Evolutionary conservation across 192 early-diverging fungal genomes (phyloP), one percentile per base, ranked within the genome.

Genomic region (Chytriomyces sp.): DNA sequence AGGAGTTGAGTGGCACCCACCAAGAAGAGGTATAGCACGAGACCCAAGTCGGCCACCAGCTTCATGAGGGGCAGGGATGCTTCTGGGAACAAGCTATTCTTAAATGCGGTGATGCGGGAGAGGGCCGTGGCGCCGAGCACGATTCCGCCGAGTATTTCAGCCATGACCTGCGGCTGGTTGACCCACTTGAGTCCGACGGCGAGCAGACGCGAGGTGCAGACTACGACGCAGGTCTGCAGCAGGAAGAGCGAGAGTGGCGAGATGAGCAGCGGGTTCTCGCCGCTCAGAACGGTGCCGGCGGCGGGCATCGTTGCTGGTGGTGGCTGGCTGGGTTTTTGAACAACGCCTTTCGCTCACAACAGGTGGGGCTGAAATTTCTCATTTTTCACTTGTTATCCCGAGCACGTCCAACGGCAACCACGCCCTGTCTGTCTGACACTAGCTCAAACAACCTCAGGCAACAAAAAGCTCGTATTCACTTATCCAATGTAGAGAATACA

Each of bases 61-160:
- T 84, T 90, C 17, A 96, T 70, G 55, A 85, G 83, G 8, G 84
- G 78, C 25, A 93, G 58, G 1, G 93, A 93, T 1, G 33, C 60
- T 0, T 73, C 32, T 28, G 91, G 89, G 72, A 96, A 95, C 7
- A 96, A 84, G 25, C 82, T 85, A 26, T 68, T 66, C 41, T 69
- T 75, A 70, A 89, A 94, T 4, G 75, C 81, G n/a, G 86, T 83
- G 57, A 91, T 92, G 39, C 82, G 85, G 3, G 92, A 92, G 36
- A 97, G 82, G 1, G 86, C 92, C 1, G 94, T 91, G 2, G 93
- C 94, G 0, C 96, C 96, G 5, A 97, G 85, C 1, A 96, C 52
- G 25, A 78, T 78, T 7, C 62, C 65, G 25, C 91, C 92, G 25
- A 96, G 75, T 52, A 94, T 87, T 74, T 94, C 94, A 49, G 93